Evolutionary conservation across 2,329 filamentous ascomycete genomes (phyloP), one percentile per base, ranked within the genome.

Genomic region (Penicillium griseofulvum): DNA sequence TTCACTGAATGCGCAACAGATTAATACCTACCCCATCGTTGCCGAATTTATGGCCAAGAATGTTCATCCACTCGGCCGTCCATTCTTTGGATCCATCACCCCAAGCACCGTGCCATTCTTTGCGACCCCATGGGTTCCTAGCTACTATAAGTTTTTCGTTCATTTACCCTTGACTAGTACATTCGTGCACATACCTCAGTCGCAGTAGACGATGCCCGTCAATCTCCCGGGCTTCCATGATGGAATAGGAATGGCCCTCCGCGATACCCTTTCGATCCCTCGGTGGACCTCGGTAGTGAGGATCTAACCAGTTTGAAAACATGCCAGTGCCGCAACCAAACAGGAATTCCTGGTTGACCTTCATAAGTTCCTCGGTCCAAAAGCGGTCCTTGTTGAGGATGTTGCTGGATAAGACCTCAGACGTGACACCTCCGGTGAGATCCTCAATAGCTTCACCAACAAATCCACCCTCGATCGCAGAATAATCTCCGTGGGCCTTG

Each of bases 21-120:
- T 17, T 22, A 42, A 34, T 17, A 53, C 61, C 17, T 68, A 77
- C 83, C 24, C 88, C 89, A 63, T 92, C 89, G 61, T 90, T 87
- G 37, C 89, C 88, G 62, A 92, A 92, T 39, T 82, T 84, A 68
- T 92, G 88, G 43, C 82, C 80, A 0, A 94, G 80, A 64, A 87
- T 85, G 56, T 85, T 75, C 73, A 93, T 85, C 83, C 87, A 90
- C 62, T 91, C 86, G 0, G 88, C 80, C 1, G 88, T 93, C 90
- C 90, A 95, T 71, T 93, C 87, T 65, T 90, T 88, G 7, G 87
- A 90, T 0, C 90, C 90, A 66, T 94, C 90, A 36, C 83, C 87
- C 89, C 90, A 94, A 1, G 88, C 80, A 1, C 90, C 90, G 29
- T 83, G 88, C 89, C 90, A 94, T 72, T 91, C 90, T 31, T 83